phyloP scores from a whole-genome alignment of 2,329 filamentous ascomycete genomes.

The Monilinia laxa region DNA sequence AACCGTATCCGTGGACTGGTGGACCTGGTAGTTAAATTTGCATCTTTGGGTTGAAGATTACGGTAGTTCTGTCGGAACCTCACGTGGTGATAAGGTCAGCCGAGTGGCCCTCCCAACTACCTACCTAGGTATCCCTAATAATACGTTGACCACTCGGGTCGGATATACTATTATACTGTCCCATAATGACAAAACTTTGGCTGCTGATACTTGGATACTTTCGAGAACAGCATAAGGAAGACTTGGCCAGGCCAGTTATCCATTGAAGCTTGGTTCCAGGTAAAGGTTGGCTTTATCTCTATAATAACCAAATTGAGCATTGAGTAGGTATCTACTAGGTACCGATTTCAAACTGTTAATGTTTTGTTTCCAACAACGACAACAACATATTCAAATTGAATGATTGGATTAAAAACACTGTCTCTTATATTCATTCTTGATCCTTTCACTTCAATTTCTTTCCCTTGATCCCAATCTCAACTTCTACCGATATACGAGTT shows the following conservation, averaged over 20 bases:
- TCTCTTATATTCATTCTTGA: not conserved
- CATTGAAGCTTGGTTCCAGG: not conserved
- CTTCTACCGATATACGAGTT: not conserved
- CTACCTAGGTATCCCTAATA: too few species aligned
- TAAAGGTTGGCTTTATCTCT: not conserved
- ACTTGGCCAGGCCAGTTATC: not conserved
- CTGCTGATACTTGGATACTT: conserved; percentile 1
- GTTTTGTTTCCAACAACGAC: not conserved
- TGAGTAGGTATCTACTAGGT: not conserved
- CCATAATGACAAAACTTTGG: not conserved
- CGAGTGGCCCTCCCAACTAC: not conserved
- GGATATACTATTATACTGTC: conserved; percentile 8
- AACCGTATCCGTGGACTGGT: too few species aligned
- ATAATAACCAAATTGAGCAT: not conserved
- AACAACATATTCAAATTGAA: conserved; percentile 6
- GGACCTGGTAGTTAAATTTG: not conserved
- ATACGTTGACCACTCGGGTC: not conserved
- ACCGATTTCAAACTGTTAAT: not conserved
- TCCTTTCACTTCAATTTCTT: not conserved
- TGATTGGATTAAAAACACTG: not conserved
- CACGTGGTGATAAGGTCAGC: not conserved
- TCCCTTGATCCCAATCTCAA: not conserved
- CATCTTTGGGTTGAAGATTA: conserved; percentile 1
- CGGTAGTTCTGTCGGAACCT: not conserved
- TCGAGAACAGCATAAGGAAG: not conserved